These are phyloP conservation scores for Diaporthe citrichinensis DNA, from an alignment of 2,329 filamentous ascomycete genomes.

Conservation along the genomic window DNA sequence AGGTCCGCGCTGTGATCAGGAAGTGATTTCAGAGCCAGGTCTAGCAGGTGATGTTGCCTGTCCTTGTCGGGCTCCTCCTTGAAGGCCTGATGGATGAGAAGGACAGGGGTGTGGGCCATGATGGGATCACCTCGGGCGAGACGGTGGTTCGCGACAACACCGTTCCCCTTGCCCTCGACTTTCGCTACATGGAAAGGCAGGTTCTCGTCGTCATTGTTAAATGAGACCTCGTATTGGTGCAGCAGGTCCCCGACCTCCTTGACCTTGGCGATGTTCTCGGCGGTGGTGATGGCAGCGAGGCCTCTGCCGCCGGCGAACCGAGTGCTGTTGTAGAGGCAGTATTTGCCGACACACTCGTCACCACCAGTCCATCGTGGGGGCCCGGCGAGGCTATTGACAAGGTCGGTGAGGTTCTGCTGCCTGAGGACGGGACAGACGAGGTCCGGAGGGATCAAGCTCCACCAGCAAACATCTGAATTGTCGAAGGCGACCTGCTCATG, in stretches of 20 bases:
- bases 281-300: constrained; percentile 43
- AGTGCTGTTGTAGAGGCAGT: constrained; percentile 45
- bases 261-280: constrained; percentile 37
- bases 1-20: constrained; percentile 14
- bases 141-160: constrained; percentile 52
- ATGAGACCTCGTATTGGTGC: constrained; percentile 45
- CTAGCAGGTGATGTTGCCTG: constrained; percentile 39
- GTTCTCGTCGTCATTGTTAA: constrained; percentile 46
- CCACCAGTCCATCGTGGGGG: constrained; percentile 46
- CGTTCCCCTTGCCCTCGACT: constrained; percentile 53
- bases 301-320: constrained; percentile 42
- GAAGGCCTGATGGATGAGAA: constrained; percentile 49
- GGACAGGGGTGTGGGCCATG: constrained; percentile 49
- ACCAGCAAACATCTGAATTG: constrained; percentile 40
- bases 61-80: constrained; percentile 42
- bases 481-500: constrained; percentile 40
- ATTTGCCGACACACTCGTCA: constrained; percentile 42
- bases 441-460: constrained; percentile 37
- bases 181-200: constrained; percentile 48
- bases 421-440: constrained; percentile 37
- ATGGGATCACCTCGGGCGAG: constrained; percentile 54
- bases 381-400: constrained; percentile 52
- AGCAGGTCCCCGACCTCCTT: constrained; percentile 21
- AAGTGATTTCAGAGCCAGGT: constrained; percentile 31
- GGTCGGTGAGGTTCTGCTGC: constrained; percentile 58